Evolutionary conservation across 1,284 basidiomycete species (phyloP), one percentile per base, ranked within the genome.

Genomic region (Irpex lacteus): DNA sequence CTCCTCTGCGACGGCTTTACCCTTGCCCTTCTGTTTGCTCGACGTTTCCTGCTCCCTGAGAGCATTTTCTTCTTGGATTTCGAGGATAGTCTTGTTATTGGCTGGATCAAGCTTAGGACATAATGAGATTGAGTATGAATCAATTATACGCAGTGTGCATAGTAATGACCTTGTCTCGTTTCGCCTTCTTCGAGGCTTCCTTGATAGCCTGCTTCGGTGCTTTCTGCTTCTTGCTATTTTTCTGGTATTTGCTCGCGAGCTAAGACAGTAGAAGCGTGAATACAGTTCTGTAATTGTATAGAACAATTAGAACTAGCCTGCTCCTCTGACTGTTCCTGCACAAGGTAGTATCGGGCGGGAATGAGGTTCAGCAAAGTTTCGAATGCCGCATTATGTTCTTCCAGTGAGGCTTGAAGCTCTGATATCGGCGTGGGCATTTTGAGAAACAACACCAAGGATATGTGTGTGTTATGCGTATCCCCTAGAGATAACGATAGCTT

Each of bases 151-250:
- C 40, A 56, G 47, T 21, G 18, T 19, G 13, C 50, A 9, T 11
- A 50, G 18, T 36, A 55, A 13, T 37, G 63, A 94, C 95, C 85
- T 95, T 96, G 62, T 92, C 91, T 59, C 88, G 83, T 73, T 90
- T 92, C 1, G 92, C 92, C 71, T 92, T 93, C 76, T 91, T 92
- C 26, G 92, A 88, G 1, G 90, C 91, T 76, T 96, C 92, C 74
- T 96, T 95, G 59, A 92, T 83, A 55, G 90, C 90, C 70, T 96
- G 93, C 75, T 91, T 92, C 5, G 88, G 84, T 15, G 89, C 88
- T 60, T 92, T 92, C 76, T 87, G 82, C 67, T 94, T 90, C 77
- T 93, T 95, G 78, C 89, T 94, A 75, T 96, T 92, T 79, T 95
- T 95, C 76, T 94, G 92, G 76, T 90, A 96, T 75, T 91, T 95